phyloP scores from a whole-genome alignment of 805 yeast genomes.

The Danielia oregonensis region DNA sequence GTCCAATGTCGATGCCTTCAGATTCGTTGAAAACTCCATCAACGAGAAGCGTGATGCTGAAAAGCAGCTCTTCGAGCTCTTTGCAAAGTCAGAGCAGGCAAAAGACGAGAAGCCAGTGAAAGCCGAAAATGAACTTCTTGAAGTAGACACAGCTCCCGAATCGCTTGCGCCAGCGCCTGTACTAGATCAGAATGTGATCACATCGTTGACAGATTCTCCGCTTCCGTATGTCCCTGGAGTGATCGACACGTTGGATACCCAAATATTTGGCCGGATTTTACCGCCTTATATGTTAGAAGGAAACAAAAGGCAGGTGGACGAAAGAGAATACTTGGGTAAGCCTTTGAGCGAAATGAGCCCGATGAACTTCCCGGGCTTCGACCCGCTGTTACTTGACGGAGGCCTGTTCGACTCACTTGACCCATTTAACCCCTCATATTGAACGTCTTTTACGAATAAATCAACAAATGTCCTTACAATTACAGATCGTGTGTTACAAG shows the following conservation, averaged over 20 bases:
- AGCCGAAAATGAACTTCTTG: neutral
- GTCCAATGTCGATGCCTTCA: constrained; percentile 1
- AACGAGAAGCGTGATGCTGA: constrained; percentile 1
- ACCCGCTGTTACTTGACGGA: constrained; percentile 1
- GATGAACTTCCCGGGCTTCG: neutral
- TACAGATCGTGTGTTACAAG: no score
- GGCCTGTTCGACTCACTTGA: constrained; percentile 10
- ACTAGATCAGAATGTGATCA: neutral
- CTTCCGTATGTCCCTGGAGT: constrained; percentile 69
- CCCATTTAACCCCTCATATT: constrained; percentile 16
- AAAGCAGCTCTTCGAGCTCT: constrained; percentile 4
- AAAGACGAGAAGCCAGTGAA: neutral
- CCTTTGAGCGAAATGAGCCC: neutral
- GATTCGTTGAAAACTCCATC: constrained; percentile 1
- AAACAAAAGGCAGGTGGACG: constrained; percentile 10
- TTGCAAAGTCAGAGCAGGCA: neutral
- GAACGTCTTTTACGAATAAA: no score
- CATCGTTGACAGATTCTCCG: constrained; percentile 2
- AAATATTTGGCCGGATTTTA: constrained; percentile 74
- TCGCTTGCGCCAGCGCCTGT: neutral
- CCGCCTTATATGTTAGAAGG: constrained; percentile 76
- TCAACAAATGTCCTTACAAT: no score
- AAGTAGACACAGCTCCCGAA: no score
- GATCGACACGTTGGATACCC: constrained; percentile 80
- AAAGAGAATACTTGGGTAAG: no score